These are phyloP conservation scores for Malassezia restricta DNA, from an alignment of 1,284 basidiomycete species.

Conservation along the genomic window DNA sequence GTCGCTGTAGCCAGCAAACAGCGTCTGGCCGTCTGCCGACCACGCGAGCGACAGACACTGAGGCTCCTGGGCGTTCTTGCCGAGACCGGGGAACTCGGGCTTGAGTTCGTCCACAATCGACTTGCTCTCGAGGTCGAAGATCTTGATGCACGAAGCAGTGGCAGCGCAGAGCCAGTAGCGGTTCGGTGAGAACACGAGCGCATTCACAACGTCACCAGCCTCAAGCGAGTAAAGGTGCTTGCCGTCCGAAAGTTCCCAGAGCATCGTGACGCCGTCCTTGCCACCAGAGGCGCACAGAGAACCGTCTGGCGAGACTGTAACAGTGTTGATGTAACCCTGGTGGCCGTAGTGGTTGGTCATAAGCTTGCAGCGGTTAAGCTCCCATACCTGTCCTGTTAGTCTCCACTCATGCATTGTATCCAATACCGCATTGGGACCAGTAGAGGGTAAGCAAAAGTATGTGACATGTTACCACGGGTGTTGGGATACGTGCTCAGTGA, in stretches of 20 bases:
- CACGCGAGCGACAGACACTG: constrained; percentile 96
- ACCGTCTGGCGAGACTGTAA: constrained; percentile 97
- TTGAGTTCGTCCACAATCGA: constrained; percentile 98
- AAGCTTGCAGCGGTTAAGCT: constrained; percentile 98
- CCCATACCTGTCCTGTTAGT: constrained; percentile 68
- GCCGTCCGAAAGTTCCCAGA: constrained; percentile 99
- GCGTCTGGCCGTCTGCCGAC: constrained; percentile 93
- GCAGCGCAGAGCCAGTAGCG: constrained; percentile 98
- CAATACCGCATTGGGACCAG: background rate
- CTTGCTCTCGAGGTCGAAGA: constrained; percentile 51
- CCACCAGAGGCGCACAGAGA: constrained; percentile 98
- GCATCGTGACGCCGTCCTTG: constrained; percentile 95
- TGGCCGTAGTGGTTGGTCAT: constrained; percentile 99
- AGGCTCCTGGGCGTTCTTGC: constrained; percentile 69
- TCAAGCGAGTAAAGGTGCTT: constrained; percentile 99
- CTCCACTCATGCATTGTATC: background rate
- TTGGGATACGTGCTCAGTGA: constrained; percentile 52
- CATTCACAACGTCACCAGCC: constrained; percentile 96
- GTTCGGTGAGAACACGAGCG: constrained; percentile 89
- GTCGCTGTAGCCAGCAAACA: constrained; percentile 61
- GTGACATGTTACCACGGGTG: too few relatives aligned
- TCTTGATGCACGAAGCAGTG: constrained; percentile 94
- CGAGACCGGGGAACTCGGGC: constrained; percentile 50
- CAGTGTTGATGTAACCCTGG: constrained; percentile 97
- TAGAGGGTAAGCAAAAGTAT: too few relatives aligned